Base-by-base conservation (phyloP, 2,329 filamentous ascomycete genomes). In the Ceratocystis papillata region DNA sequence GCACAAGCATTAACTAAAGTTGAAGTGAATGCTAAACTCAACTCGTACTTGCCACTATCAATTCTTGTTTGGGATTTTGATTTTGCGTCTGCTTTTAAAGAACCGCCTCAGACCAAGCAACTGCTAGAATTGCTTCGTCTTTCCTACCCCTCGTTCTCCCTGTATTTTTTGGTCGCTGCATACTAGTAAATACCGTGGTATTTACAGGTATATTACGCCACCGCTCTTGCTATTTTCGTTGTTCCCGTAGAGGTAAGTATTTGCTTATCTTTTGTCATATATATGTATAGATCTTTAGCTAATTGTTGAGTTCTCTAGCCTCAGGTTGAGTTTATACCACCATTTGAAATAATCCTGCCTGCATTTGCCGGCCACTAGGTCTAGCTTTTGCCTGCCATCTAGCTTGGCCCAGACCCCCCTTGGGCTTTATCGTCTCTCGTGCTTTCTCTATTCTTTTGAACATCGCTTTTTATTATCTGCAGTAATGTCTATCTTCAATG, bases 401-500 rank as follows among this genome's bases (percentile, higher is more conserved):
- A 22, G 28, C 7, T 20, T 30, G 8, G 3, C 37, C 17, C 30
- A 30, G 3, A 37, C 17, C 17, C 48, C 10, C 15, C 8, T 62
- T 62, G 48, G n/a, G n/a, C 6, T 4, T 25, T 20, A 12, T 53
- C 17, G 25, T 30, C 53, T 17, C n/a, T 57, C 53, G 25, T 1
- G 15, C 12, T 57, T 30, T 57, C 46, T 50, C 48, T 53, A 25
- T 25, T 33, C 30, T 7, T 33, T 57, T 57, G 10, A 15, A 41
- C 37, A 15, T 41, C 37, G 3, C 37, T 41, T 41, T 15, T 41
- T 15, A 15, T 41, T 12, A 41, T 41, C 10, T 41, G 8, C 48
- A 3, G 12, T 10, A 55, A 63, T 63, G 62, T 64, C 46, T 67
- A 65, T 67, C 68, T 63, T 62, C 60, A 67, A 68, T 44, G 65